Evolutionary conservation across 2,329 filamentous ascomycete genomes (phyloP).

Genomic region (Fusarium redolens): DNA sequence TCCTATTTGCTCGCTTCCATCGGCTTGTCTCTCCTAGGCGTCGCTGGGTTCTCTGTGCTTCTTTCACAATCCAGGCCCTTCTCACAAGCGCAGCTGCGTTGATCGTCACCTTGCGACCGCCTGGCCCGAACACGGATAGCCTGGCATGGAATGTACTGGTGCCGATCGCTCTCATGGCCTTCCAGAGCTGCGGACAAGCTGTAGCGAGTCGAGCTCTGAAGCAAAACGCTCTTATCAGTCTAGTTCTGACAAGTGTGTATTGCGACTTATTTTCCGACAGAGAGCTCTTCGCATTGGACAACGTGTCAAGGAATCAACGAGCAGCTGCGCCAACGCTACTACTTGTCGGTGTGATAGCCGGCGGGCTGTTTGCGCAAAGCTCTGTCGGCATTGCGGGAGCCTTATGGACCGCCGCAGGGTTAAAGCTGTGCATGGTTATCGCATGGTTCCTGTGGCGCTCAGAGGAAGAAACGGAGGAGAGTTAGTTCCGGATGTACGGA

Average conservation of each 20-base stretch:
- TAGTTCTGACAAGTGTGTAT: slow-evolving; percentile 84
- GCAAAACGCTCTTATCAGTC: slow-evolving; percentile 77
- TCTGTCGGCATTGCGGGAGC: slow-evolving; percentile 62
- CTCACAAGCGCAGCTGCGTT: slow-evolving; percentile 64
- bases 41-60: slow-evolving; percentile 73
- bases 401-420: slow-evolving; percentile 66
- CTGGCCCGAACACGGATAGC: slow-evolving; percentile 53
- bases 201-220: slow-evolving; percentile 77
- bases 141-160: slow-evolving; percentile 70
- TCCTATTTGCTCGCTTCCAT: slow-evolving; percentile 77
- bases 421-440: slow-evolving; percentile 68
- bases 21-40: slow-evolving; percentile 66
- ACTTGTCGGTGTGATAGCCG: slow-evolving; percentile 60
- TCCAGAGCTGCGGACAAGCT: slow-evolving; percentile 83
- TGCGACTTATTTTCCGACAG: slow-evolving; percentile 80
- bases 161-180: slow-evolving; percentile 76
- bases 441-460: slow-evolving; percentile 72
- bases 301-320: slow-evolving; percentile 63
- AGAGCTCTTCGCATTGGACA: slow-evolving; percentile 57
- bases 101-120: slow-evolving; percentile 61
- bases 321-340: slow-evolving; percentile 61
- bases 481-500: not conserved
- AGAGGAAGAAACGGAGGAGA: slow-evolving; percentile 49
- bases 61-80: slow-evolving; percentile 64
- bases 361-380: slow-evolving; percentile 61